These are phyloP conservation scores for Pseudogymnoascus sp. DNA, from an alignment of 2,329 filamentous ascomycete genomes.

Conservation along the genomic window DNA sequence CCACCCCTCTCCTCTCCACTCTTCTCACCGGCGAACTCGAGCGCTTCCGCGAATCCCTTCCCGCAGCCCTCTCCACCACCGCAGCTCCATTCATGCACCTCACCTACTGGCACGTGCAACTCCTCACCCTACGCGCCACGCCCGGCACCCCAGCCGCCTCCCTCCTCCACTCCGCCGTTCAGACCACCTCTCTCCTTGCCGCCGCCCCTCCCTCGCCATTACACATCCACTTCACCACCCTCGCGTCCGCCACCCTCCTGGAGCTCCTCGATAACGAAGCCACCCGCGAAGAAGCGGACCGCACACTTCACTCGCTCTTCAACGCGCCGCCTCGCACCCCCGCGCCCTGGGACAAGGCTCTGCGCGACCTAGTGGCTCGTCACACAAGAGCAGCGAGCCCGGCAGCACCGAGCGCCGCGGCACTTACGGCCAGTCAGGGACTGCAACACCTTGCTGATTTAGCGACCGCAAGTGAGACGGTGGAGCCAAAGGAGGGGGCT, in stretches of 20 bases:
- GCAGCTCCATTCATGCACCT: slow-evolving; percentile 52
- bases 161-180: slow-evolving; percentile 51
- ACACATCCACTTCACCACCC: slow-evolving; percentile 56
- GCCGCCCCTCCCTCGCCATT: slow-evolving; percentile 50
- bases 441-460: slow-evolving; percentile 20
- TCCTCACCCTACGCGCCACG: slow-evolving; percentile 54
- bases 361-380: not conserved
- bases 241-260: slow-evolving; percentile 52
- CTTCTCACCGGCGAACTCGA: slow-evolving; percentile 52
- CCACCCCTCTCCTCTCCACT: slow-evolving; percentile 37
- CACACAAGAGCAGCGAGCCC: not conserved
- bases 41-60: slow-evolving; percentile 56
- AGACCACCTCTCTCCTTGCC: slow-evolving; percentile 51
- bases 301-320: not conserved
- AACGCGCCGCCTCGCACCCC: not conserved
- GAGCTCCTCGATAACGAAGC: slow-evolving; percentile 46
- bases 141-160: slow-evolving; percentile 47
- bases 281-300: slow-evolving; percentile 47
- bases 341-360: not conserved
- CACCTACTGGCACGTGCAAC: slow-evolving; percentile 61
- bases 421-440: not conserved
- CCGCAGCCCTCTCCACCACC: slow-evolving; percentile 40
- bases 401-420: not conserved
- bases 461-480: slow-evolving; percentile 32
- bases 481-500: slow-evolving; percentile 24